Evolutionary conservation across 1,284 basidiomycete species (phyloP), one percentile per base, ranked within the genome.

Genomic region (Cryptococcus floricola): DNA sequence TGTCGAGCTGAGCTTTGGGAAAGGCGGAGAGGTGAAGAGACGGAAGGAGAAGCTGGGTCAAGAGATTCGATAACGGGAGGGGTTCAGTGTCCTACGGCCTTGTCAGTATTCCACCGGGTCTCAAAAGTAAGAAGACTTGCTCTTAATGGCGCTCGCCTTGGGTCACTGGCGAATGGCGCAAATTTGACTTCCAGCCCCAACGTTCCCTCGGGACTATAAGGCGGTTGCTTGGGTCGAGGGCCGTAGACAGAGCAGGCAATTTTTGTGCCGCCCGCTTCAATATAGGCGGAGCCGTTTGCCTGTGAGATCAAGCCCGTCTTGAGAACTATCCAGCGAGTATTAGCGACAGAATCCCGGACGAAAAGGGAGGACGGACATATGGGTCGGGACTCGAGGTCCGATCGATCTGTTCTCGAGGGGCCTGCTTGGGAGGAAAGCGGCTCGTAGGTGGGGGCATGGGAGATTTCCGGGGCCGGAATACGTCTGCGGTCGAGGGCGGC

Each of bases 201-300:
- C 57, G 85, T 85, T 0, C 94, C 95, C 60, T 85, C 87, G 62
- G 95, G 89, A 59, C 83, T 89, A 74, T 92, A 98, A 6, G 79
- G 78, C 3, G 79, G 77, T 23, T 74, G 70, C 28, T 75, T 74
- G 1, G 79, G 94, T 54, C 93, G 84, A 9, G 95, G 96, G 0
- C 95, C 95, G 75, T 97, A 97, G 88, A 97, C 89, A 44, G 94
- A 92, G 71, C 92, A 96, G 3, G 92, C 91, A 62, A 98, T 85
- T 79, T 98, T 98, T 0, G 91, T 89, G 4, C 68, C 65, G 84
- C 88, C 13, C 85, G 65, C 88, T 77, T 98, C 95, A 62, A 98
- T 87, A 71, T 97, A 98, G 10, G 91, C 91, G 43, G 91, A 95
- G 0, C 95, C 95, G 67, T 92, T 93, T 1, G 95, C 93, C 76